phyloP scores from a whole-genome alignment of 106 monocot species.

The Triglochin maritima region DNA sequence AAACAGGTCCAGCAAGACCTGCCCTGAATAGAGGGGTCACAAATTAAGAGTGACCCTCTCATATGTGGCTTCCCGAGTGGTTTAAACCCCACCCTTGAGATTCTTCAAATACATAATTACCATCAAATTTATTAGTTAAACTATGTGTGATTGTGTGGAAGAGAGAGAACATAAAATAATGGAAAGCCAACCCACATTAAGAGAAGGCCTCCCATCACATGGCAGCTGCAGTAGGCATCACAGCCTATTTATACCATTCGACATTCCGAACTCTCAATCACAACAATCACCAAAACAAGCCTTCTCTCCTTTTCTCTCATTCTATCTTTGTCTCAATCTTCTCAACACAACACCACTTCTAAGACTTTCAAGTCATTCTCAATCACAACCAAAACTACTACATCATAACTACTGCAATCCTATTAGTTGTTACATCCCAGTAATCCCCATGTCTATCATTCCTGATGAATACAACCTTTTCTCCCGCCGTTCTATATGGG shows the following conservation, averaged over 20 bases:
- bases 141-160: not conserved
- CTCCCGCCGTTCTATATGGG: slow-evolving; percentile 25
- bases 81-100: too few species aligned
- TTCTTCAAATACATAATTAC: too few species aligned
- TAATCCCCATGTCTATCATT: not conserved
- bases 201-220: slow-evolving; percentile 1
- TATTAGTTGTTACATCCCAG: not conserved
- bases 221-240: not conserved
- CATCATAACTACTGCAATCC: not conserved
- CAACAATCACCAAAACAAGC: slow-evolving; percentile 1
- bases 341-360: not conserved
- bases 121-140: not conserved
- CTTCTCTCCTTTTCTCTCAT: not conserved
- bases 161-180: not conserved
- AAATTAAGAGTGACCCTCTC: too few species aligned
- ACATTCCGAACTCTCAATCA: not conserved
- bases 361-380: not conserved
- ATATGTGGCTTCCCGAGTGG: too few species aligned
- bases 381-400: not conserved
- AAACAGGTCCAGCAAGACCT: too few species aligned
- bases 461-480: slow-evolving; percentile 6
- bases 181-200: not conserved
- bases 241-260: not conserved
- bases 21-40: too few species aligned
- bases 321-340: not conserved